Evolutionary conservation across 2,329 filamentous ascomycete species (phyloP), one percentile per base, ranked within the genome.

Genomic region (Colletotrichum falcatum): DNA sequence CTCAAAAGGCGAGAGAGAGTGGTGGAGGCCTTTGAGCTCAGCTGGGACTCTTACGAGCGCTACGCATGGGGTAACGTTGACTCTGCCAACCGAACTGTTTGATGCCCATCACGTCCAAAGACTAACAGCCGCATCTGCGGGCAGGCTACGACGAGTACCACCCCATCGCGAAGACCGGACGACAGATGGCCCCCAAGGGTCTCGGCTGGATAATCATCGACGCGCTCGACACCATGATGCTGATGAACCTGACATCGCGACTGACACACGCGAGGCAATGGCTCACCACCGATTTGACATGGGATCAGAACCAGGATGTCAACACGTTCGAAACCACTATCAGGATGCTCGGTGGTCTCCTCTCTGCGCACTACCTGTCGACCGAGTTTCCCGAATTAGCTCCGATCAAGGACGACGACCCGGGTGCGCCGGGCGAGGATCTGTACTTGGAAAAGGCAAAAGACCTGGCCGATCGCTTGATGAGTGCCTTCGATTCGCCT

Each of bases 121-220:
- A 39, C 65, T 71, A 54, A 71, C 42, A 26, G 26, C 23, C 46
- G 2, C 30, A 53, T 48, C 37, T 71, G 20, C 18, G 14, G n/a
- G n/a, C 42, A 92, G 90, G 94, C 42, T 91, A 91, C 76, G 96
- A 99, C 79, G 91, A 96, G 80, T 99, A 93, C 79, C 90, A 94
- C 75, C 96, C 96, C 1, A 83, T 95, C 35, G 90, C 92, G 7
- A 96, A 96, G 79, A 89, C 83, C 23, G 93, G 94, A 60, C 86
- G 86, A 61, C 90, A 96, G 76, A 98, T 99, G 95, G 91, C 94
- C 8, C 87, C 92, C 4, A 90, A 94, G 72, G 96, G 95, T 33
- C 87, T 99, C 81, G 96, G 96, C 37, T 99, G 97, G 96, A 98
- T 98, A 77, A 98, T 99, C 72, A 92, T 99, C 67, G 96, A 99